Evolutionary conservation across 2,329 filamentous ascomycete genomes (phyloP).

Genomic region (Exophiala mesophila): DNA sequence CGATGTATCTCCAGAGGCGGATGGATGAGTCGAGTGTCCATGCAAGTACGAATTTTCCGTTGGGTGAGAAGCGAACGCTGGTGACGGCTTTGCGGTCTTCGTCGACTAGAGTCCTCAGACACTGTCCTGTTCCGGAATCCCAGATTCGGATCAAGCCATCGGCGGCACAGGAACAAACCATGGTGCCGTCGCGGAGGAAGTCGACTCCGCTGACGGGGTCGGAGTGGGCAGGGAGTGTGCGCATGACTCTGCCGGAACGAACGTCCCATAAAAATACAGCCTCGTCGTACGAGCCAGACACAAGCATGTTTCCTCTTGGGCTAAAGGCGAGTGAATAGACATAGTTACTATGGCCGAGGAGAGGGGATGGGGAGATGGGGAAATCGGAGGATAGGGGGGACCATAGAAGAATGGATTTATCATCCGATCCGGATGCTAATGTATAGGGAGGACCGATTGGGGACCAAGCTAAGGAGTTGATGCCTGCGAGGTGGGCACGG

Average conservation of each 20-base stretch:
- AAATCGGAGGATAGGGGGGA: slow-evolving; percentile 59
- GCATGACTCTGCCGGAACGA: slow-evolving; percentile 78
- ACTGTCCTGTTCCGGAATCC: slow-evolving; percentile 94
- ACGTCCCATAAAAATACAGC: slow-evolving; percentile 97
- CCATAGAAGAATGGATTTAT: slow-evolving; percentile 94
- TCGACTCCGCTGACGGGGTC: slow-evolving; percentile 93
- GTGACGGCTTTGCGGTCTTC: slow-evolving; percentile 91
- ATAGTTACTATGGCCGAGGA: slow-evolving; percentile 92
- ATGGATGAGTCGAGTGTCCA: slow-evolving; percentile 88
- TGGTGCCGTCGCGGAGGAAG: slow-evolving; percentile 84
- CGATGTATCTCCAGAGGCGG: slow-evolving; percentile 90
- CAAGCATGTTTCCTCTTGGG: slow-evolving; percentile 96
- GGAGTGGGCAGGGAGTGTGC: slow-evolving; percentile 85
- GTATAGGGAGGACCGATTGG: slow-evolving; percentile 69
- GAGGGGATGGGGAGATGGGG: slow-evolving; percentile 43
- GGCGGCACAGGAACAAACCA: slow-evolving; percentile 85
- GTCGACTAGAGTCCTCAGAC: slow-evolving; percentile 87
- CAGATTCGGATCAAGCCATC: slow-evolving; percentile 91
- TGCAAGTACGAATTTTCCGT: slow-evolving; percentile 86
- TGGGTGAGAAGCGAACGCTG: slow-evolving; percentile 86
- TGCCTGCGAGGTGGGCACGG: slow-evolving; percentile 86
- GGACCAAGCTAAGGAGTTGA: slow-evolving; percentile 91
- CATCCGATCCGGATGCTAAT: slow-evolving; percentile 86
- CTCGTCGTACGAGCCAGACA: slow-evolving; percentile 93
- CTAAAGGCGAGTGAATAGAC: slow-evolving; percentile 91